phyloP scores from a whole-genome alignment of 2,329 filamentous ascomycete species.

The Colletotrichum paranaense region DNA sequence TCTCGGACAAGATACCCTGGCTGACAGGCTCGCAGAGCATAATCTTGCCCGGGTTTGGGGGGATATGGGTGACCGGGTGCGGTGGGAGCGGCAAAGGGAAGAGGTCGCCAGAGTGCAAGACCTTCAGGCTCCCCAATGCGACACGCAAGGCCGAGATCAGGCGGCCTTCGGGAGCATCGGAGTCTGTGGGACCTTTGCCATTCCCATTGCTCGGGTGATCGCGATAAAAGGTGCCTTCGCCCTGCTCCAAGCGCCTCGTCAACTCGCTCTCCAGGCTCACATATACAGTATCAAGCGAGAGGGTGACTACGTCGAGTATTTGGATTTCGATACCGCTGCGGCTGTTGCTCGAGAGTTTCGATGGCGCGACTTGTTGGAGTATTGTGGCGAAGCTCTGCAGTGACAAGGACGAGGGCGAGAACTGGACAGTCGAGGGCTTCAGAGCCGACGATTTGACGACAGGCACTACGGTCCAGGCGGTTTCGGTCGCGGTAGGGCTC shows the following conservation, averaged over 20 bases:
- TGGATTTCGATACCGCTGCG: conserved; percentile 86
- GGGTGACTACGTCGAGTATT: conserved; percentile 81
- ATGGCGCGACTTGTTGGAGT: conserved; percentile 79
- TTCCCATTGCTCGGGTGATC: conserved; percentile 61
- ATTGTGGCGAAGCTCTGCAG: conserved; percentile 83
- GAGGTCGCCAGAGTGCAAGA: conserved; percentile 87
- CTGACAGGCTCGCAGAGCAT: conserved; percentile 94
- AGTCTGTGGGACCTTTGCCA: conserved; percentile 52
- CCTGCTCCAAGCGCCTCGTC: conserved; percentile 82
- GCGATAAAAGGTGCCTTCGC: conserved; percentile 84
- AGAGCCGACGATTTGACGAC: conserved; percentile 73
- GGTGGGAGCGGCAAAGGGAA: conserved; percentile 81
- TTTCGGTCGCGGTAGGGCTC: conserved; percentile 65
- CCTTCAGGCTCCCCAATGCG: conserved; percentile 76
- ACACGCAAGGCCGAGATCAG: conserved; percentile 77
- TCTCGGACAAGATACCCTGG: conserved; percentile 82
- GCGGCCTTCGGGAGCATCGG: conserved; percentile 11
- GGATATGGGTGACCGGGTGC: conserved; percentile 87
- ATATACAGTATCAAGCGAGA: conserved; percentile 86
- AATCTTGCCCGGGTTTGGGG: conserved; percentile 86
- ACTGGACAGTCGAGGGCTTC: conserved; percentile 82
- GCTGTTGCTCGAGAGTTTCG: conserved; percentile 77
- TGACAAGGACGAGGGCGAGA: conserved; percentile 77
- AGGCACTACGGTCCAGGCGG: conserved; percentile 87
- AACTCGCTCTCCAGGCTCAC: conserved; percentile 87